phyloP scores from a whole-genome alignment of 306 rosid species.

The Pachyrhizus erosus region DNA sequence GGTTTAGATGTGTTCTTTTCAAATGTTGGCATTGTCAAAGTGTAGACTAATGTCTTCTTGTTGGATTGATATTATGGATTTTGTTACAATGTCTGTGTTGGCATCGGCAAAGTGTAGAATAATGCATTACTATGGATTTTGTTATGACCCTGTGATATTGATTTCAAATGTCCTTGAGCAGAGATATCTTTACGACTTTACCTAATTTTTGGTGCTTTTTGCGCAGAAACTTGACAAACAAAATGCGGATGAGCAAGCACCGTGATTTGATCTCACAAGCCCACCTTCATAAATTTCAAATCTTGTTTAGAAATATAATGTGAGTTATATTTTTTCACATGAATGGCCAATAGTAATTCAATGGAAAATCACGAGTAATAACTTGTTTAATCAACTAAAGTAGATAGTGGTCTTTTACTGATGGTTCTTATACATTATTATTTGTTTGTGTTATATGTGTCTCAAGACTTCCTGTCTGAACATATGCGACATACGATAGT shows the following conservation, averaged over 20 bases:
- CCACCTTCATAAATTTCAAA: constrained; percentile 20
- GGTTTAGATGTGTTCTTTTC: not conserved
- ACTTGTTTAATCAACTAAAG: constrained; percentile 24
- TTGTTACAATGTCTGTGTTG: too few relatives aligned
- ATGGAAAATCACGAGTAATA: constrained; percentile 35
- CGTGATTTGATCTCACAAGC: constrained; percentile 41
- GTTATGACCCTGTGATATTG: not conserved
- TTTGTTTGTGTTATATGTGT: constrained; percentile 22
- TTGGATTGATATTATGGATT: not conserved
- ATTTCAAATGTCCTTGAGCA: constrained; percentile 5
- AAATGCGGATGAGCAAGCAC: constrained; percentile 52
- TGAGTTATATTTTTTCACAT: constrained; percentile 24
- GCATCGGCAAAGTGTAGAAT: not conserved
- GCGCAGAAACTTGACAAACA: constrained; percentile 61
- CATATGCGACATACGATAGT: not conserved
- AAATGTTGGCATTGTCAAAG: not conserved
- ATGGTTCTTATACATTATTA: not conserved
- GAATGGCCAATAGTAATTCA: constrained; percentile 33
- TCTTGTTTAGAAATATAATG: constrained; percentile 41
- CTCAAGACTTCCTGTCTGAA: constrained; percentile 23
- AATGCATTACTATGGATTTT: not conserved
- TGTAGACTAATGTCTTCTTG: constrained; percentile 5
- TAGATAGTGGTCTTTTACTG: constrained; percentile 22
- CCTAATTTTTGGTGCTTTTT: constrained; percentile 9
- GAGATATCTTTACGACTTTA: not conserved